Evolutionary conservation across 139 green algal species (phyloP), one percentile per base, ranked within the genome.

Genomic region (Closterium sp.): DNA sequence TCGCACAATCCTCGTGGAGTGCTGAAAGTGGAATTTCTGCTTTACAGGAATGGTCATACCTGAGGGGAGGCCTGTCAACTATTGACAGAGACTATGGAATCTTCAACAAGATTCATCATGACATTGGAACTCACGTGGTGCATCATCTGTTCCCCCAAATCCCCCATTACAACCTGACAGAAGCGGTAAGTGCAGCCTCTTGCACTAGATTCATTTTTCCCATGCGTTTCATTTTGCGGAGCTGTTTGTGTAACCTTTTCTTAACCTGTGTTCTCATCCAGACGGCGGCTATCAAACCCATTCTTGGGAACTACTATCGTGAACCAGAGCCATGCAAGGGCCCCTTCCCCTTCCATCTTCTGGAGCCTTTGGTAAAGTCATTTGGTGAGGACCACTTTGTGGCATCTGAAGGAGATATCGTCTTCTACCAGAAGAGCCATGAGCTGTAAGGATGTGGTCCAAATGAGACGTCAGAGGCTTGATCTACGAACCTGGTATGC

Each of bases 91-190:
- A 99, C 94, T 99, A 97, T 89, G 97, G 97, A 91, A 97, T 99
- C 93, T 95, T 95, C 93, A 98, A 98, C 95, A 98, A 98, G 94
- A 98, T 99, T 90, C 97, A 99, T 94, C 97, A 99, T 89, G 96
- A 98, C 94, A 99, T 99, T 79, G 97, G 97, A 85, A 99, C 97
- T 5, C 97, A 99, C 94, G 97, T 99, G 11, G 95, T 98, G 90
- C 97, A 99, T 94, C 97, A 99, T 94, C 95, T 99, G 28, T 98
- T 99, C 95, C 96, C 97, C 85, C 95, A 98, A 95, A 99, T 99
- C 62, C 97, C 97, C 27, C 97, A 99, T 95, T 99, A 99, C 96
- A 95, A 99, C 96, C 94, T 99, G 93, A 91, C 93, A 89, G 95
- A 97, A 70, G 97, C 97, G 38, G 85, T 88, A 31, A 79, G 62